Percentiles rank a stretch among this genome's conserved stretches.
Evolutionary conservation across 495 filamentous ascomycete species (phyloP).

Genomic region (Daldinia loculata): DNA sequence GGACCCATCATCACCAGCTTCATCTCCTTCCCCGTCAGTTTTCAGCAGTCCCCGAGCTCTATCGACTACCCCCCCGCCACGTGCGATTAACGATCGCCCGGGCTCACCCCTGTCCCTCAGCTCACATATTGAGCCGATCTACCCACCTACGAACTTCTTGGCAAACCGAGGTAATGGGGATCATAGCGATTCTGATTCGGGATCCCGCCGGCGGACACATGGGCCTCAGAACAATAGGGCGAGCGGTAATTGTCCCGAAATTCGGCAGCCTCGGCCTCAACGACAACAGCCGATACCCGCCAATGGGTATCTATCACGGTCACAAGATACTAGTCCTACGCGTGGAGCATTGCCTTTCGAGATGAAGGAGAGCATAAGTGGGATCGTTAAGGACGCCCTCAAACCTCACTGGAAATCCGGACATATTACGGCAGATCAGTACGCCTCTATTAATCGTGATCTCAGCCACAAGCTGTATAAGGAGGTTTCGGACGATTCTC

Average conservation of each 20-base stretch:
- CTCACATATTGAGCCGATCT: conserved; percentile 68
- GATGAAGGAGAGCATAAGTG: conserved; percentile 82
- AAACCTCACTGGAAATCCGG: conserved; percentile 78
- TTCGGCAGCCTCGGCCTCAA: conserved; percentile 62
- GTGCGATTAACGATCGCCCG: conserved; percentile 66
- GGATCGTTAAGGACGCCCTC: conserved; percentile 78
- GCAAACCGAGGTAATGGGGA: conserved; percentile 59
- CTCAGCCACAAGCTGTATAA: conserved; percentile 89
- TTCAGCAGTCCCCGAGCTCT: conserved; percentile 73
- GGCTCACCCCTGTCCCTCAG: conserved; percentile 75
- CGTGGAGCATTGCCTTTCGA: conserved; percentile 68
- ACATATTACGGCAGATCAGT: conserved; percentile 80
- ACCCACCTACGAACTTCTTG: conserved; percentile 67
- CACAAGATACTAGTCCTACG: conserved; percentile 64
- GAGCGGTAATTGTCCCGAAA: conserved; percentile 45
- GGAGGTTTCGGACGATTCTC: conserved; percentile 68
- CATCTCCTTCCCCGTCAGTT: conserved; percentile 74
- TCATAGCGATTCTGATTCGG: conserved; percentile 57
- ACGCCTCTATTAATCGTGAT: conserved; percentile 84
- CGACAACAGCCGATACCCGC: conserved; percentile 45
- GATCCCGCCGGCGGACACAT: conserved; percentile 31
- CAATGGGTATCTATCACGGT: conserved; percentile 50
- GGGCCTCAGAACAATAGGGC: conserved; percentile 12
- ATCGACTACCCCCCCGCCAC: conserved; percentile 75
- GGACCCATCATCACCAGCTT: conserved; percentile 73